Evolutionary conservation across 148 eudicot species (phyloP).

Genomic region (Persicaria tinctoria): DNA sequence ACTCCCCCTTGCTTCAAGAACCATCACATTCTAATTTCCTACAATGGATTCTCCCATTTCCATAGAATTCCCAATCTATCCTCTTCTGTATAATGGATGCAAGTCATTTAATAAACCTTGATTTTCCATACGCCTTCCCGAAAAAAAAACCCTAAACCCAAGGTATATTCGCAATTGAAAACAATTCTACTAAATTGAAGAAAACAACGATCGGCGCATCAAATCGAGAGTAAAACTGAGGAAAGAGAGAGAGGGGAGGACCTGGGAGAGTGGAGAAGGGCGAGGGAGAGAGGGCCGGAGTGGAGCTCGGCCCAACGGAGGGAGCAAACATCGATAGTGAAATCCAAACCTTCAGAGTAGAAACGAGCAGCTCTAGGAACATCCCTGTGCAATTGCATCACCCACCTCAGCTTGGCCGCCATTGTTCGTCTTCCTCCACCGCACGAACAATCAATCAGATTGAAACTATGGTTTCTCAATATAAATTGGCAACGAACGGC

Average conservation of each 20-base stretch:
- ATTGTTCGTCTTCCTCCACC: slow-evolving; percentile 1
- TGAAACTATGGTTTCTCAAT: neutral
- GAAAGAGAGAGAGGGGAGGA: neutral
- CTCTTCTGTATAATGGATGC: neutral
- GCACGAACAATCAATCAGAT: neutral
- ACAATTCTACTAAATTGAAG: too few species aligned
- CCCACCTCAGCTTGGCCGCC: slow-evolving; percentile 56
- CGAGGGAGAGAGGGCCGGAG: slow-evolving; percentile 79
- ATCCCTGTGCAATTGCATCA: slow-evolving; percentile 75
- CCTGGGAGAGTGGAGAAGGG: slow-evolving; percentile 70
- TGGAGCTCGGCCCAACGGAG: slow-evolving; percentile 90
- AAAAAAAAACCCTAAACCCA: neutral
- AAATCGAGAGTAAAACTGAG: slow-evolving; percentile 1
- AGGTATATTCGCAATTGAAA: neutral
- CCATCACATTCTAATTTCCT: neutral
- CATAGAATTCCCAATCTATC: neutral
- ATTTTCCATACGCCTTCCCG: neutral
- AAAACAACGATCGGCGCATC: neutral
- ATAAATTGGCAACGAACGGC: neutral
- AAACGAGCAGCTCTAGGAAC: slow-evolving; percentile 80
- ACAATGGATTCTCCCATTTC: neutral
- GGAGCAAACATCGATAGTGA: slow-evolving; percentile 65
- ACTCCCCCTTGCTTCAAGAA: neutral
- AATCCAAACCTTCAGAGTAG: slow-evolving; percentile 64
- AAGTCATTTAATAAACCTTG: neutral